Base-by-base conservation (phyloP, 2,329 filamentous ascomycete species). In the Penicillium sp. region DNA sequence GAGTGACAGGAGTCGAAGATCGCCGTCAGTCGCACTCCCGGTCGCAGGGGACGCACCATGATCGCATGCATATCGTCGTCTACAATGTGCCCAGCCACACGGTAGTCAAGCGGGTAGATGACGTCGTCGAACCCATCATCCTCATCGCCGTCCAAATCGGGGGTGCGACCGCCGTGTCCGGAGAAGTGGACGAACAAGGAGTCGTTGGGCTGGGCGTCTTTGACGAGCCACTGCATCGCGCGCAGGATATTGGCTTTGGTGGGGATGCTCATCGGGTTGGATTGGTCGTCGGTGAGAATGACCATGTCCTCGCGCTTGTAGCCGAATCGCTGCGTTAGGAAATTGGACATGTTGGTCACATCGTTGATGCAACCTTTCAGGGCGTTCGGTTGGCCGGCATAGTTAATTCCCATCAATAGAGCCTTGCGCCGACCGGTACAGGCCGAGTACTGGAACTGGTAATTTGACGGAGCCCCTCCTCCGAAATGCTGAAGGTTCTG, bases 211-310 rank as follows among this genome's bases (percentile, higher is more conserved):
- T 84, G 84, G 5, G 93, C 93, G 69, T 95, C 92, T 74, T 95
- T 95, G 56, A 97, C 92, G n/a, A 97, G 80, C 93, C 93, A 97
- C 68, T 97, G 92, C 93, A 97, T 97, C 22, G 93, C 93, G 48
- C 93, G 83, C 16, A 97, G 74, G 51, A 97, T 96, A 70, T 97
- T 97, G 61, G 90, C 88, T 73, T 97, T 97, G 6, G 90, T 96
- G 1, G 93, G 93, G 72, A 96, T 88, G 74, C 91, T 96, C 89
- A 97, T 92, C n/a, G 90, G 90, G 66, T 96, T 96, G 69, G 92
- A 88, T 77, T 97, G 92, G 71, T 97, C 93, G 67, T 97, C 93
- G 32, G 93, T 97, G 69, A 97, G 82, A 59, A 94, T 89, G 36
- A 97, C 93, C 93, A 97, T 97, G 69, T 97, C 93, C 75, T 97